Evolutionary conservation across 2,329 filamentous ascomycete species (phyloP).

Genomic region (Ceratocystis destructans): DNA sequence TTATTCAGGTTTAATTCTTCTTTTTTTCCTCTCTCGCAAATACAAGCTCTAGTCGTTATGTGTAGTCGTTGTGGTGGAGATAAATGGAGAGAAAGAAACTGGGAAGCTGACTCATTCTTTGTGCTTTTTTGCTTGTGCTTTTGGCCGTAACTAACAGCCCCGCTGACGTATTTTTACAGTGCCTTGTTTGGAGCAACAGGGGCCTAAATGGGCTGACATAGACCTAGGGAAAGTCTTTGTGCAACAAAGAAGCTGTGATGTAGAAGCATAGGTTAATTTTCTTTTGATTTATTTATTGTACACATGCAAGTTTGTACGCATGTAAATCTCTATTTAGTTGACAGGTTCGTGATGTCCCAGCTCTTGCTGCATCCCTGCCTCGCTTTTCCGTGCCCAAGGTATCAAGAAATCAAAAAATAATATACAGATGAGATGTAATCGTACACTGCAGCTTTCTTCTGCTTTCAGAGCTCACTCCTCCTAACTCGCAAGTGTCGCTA

Average conservation of each 20-base stretch:
- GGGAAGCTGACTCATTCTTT: constrained; percentile 5
- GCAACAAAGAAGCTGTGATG: neutral
- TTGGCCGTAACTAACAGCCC: neutral
- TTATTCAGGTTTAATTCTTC: neutral
- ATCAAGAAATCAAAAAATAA: neutral
- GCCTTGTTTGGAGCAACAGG: neutral
- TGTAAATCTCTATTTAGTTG: neutral
- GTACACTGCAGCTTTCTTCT: neutral
- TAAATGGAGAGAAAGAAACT: neutral
- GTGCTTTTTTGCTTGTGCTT: constrained; percentile 8
- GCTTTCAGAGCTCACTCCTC: neutral
- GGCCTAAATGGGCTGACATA: neutral
- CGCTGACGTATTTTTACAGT: constrained; percentile 4
- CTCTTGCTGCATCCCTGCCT: too few relatives aligned
- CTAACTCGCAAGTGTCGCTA: neutral
- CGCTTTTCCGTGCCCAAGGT: too few relatives aligned
- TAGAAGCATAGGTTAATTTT: too few relatives aligned
- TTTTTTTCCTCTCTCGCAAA: neutral
- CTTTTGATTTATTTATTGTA: neutral
- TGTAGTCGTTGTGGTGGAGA: neutral
- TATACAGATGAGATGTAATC: neutral
- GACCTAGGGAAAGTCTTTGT: neutral
- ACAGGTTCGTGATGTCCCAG: neutral
- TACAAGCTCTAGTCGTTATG: neutral
- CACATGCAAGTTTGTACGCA: too few relatives aligned